phyloP scores from a whole-genome alignment of 129 eudicot genomes.

The Pulicaria dysenterica region DNA sequence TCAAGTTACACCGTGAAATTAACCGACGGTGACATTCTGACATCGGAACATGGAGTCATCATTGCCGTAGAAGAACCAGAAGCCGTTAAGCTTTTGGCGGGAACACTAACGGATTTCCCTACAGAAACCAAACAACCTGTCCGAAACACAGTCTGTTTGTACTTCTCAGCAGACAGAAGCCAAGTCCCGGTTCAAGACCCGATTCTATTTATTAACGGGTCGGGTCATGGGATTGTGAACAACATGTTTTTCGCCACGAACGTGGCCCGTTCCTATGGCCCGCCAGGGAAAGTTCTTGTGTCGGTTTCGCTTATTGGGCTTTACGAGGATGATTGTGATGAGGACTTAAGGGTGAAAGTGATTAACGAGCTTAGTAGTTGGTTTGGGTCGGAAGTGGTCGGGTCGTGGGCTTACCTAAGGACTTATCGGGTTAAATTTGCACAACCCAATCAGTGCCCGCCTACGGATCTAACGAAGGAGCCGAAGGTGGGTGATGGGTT shows the following conservation, averaged over 20 bases:
- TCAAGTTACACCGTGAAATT: constrained; percentile 39
- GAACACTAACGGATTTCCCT: constrained; percentile 30
- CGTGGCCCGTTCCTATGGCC: constrained; percentile 83
- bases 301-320: constrained; percentile 84
- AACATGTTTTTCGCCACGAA: constrained; percentile 93
- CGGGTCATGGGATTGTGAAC: constrained; percentile 89
- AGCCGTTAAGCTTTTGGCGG: constrained; percentile 68
- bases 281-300: constrained; percentile 78
- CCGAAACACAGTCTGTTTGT: constrained; percentile 82
- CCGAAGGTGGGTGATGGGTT: constrained; percentile 61
- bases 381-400: constrained; percentile 62
- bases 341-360: constrained; percentile 54
- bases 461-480: constrained; percentile 70
- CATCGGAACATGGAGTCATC: constrained; percentile 70
- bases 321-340: constrained; percentile 54
- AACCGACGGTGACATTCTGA: constrained; percentile 57
- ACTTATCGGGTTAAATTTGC: constrained; percentile 74
- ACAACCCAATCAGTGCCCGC: constrained; percentile 95
- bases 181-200: constrained; percentile 66
- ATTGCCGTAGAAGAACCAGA: constrained; percentile 86
- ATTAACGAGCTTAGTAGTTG: constrained; percentile 69
- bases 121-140: constrained; percentile 39
- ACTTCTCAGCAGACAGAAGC: constrained; percentile 55
- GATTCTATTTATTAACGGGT: constrained; percentile 74
- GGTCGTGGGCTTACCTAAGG: constrained; percentile 71